Conservation (phyloP, 805 yeast genomes). For the Ogataea degrootiae region DNA sequence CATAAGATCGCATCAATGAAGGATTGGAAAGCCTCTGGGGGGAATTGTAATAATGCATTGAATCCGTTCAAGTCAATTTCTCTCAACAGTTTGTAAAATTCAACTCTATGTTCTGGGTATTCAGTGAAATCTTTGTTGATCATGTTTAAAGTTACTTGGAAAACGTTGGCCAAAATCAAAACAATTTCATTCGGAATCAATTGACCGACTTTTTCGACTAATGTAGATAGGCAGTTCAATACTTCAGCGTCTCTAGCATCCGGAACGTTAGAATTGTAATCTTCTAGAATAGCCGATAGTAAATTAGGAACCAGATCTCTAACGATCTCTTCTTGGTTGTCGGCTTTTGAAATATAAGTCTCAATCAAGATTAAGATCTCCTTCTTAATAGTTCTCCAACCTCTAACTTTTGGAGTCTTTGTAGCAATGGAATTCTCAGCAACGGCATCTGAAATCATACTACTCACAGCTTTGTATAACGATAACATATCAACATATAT, state of each 20-base stretch:
- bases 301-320: slow-evolving; percentile 78
- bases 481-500: slow-evolving; percentile 89
- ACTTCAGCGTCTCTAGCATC: slow-evolving; percentile 99
- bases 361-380: slow-evolving; percentile 88
- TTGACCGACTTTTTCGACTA: slow-evolving; percentile 82
- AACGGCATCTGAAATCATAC: slow-evolving; percentile 77
- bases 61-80: slow-evolving; percentile 84
- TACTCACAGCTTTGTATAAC: slow-evolving; percentile 81
- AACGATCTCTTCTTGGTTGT: slow-evolving; percentile 78
- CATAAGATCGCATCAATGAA: slow-evolving; percentile 92
- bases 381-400: slow-evolving; percentile 92
- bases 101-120: slow-evolving; percentile 97
- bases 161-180: slow-evolving; percentile 80
- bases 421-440: slow-evolving; percentile 84
- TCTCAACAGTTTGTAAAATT: slow-evolving; percentile 83
- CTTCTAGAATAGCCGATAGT: slow-evolving; percentile 80
- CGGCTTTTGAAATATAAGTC: slow-evolving; percentile 83
- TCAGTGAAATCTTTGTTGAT: slow-evolving; percentile 92
- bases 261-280: slow-evolving; percentile 82
- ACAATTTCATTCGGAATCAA: slow-evolving; percentile 88
- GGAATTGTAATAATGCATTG: slow-evolving; percentile 78
- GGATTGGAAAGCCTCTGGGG: slow-evolving; percentile 87
- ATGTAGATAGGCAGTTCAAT: slow-evolving; percentile 86
- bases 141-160: slow-evolving; percentile 93
- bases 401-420: slow-evolving; percentile 91